Base-by-base conservation (phyloP, 2,329 filamentous ascomycete genomes). In the Periconia digitata region DNA sequence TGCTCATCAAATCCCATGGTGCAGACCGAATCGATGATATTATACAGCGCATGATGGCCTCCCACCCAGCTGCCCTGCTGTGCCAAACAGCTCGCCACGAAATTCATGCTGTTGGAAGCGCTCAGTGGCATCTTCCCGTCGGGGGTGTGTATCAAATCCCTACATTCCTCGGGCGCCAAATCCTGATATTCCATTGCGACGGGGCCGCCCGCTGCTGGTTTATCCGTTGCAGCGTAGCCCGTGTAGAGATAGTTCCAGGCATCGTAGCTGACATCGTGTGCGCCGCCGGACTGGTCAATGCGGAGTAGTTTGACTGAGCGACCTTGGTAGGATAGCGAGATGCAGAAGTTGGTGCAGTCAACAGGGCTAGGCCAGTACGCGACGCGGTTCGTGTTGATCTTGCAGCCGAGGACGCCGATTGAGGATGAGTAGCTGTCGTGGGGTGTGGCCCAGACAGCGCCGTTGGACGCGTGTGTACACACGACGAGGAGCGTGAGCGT, bases 251-350 rank as follows among this genome's bases (percentile, higher is more conserved):
- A 79, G 73, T 82, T 83, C 79, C 80, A 85, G 42, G 81, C 81
- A 53, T 84, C 81, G 72, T 84, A 85, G 48, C 73, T 77, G 70
- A 85, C 77, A 67, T 85, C 82, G 64, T 81, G 65, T 44, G 81
- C 81, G 41, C 80, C 81, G 35, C 72, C 74, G 0, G 81, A 84
- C 43, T 72, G 67, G 72, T 84, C 82, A 53, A 85, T 71, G 63
- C 76, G 76, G 51, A 85, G 76, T 45, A 90, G 79, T 57, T 82
- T 75, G 47, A 85, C 66, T 34, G 69, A 73, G 50, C 79, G 78
- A 47, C 69, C 77, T 37, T 64, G 70, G 63, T 79, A 70, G 47
- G 71, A 74, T 51, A 84, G 70, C 65, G 78, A 76, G 58, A 84
- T 72, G 69, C 82, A 85, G 56, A 84, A 74, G 63, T 79, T 74